These are phyloP conservation scores for Herpetospermum pedunculosum DNA, from an alignment of 306 rosid species.

Conservation along the genomic window DNA sequence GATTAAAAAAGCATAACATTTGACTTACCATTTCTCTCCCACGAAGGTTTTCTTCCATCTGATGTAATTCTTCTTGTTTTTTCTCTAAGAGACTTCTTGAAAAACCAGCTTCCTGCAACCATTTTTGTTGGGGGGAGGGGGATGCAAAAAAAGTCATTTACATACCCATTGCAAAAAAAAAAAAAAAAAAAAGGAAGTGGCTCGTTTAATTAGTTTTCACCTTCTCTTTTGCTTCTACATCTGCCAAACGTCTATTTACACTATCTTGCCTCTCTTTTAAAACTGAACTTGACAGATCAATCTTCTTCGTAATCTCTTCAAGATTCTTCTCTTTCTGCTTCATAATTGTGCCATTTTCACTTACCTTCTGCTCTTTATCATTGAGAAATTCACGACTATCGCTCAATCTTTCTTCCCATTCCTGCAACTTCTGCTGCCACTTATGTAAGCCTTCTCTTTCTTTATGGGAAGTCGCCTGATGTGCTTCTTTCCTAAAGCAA, in stretches of 20 bases:
- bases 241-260: constrained; percentile 34
- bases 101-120: constrained; percentile 47
- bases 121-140: neutral
- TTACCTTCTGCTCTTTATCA: constrained; percentile 48
- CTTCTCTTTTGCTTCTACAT: constrained; percentile 46
- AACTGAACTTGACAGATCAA: constrained; percentile 24
- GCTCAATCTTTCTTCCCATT: constrained; percentile 52
- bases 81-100: constrained; percentile 26
- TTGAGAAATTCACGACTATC: constrained; percentile 32
- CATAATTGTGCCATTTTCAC: constrained; percentile 36
- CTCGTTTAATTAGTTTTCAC: constrained; percentile 24
- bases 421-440: constrained; percentile 64
- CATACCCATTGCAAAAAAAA: neutral
- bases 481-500: constrained; percentile 60
- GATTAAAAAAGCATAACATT: neutral
- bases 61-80: constrained; percentile 48
- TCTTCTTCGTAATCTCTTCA: constrained; percentile 33
- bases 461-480: constrained; percentile 41
- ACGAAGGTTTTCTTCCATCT: constrained; percentile 45
- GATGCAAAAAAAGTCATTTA: neutral
- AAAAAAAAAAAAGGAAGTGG: neutral
- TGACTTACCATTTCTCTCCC: constrained; percentile 65
- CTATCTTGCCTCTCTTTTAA: constrained; percentile 55
- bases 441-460: constrained; percentile 64
- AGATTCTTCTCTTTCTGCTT: constrained; percentile 53